A percentile compares a stretch with the other conserved stretches of the same genome.
Conservation (phyloP, 805 yeast species). For the Babjeviella inositovora region DNA sequence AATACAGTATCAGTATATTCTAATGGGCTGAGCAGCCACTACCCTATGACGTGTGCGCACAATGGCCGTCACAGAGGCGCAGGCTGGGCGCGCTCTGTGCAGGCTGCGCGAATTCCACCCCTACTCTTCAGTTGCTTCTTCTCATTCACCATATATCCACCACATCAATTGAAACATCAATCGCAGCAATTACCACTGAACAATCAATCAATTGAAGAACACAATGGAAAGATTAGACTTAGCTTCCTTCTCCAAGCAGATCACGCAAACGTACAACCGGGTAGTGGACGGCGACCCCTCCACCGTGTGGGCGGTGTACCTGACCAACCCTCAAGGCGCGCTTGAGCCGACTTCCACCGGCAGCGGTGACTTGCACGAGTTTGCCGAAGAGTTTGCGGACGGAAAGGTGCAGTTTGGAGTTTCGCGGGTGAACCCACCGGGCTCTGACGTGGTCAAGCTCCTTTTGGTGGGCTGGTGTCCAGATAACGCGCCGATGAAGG, state of each 20-base stretch:
- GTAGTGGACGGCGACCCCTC: slow-evolving; percentile 66
- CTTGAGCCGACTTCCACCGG: slow-evolving; percentile 35
- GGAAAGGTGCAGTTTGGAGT: slow-evolving; percentile 84
- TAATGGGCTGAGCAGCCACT: no score
- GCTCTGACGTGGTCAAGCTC: slow-evolving; percentile 78
- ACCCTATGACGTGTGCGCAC: no score
- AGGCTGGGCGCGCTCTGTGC: no score
- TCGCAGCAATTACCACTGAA: not conserved
- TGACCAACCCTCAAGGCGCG: slow-evolving; percentile 24
- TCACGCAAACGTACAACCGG: slow-evolving; percentile 60
- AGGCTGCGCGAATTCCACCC: no score
- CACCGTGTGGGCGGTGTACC: slow-evolving; percentile 67
- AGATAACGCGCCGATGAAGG: slow-evolving; percentile 76
- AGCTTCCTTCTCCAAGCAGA: slow-evolving; percentile 58
- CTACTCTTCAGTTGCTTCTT: no score
- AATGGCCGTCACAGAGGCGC: no score
- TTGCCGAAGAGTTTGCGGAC: slow-evolving; percentile 71
- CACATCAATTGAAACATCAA: no score
- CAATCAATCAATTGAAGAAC: slow-evolving; percentile 1
- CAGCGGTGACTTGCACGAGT: slow-evolving; percentile 55
- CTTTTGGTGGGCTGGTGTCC: slow-evolving; percentile 94
- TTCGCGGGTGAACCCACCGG: slow-evolving; percentile 76
- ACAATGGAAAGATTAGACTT: slow-evolving; percentile 39
- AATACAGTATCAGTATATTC: no score
- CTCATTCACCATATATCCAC: no score